phyloP scores from a whole-genome alignment of 257 asterid genomes.

The Przewalskia tangutica region DNA sequence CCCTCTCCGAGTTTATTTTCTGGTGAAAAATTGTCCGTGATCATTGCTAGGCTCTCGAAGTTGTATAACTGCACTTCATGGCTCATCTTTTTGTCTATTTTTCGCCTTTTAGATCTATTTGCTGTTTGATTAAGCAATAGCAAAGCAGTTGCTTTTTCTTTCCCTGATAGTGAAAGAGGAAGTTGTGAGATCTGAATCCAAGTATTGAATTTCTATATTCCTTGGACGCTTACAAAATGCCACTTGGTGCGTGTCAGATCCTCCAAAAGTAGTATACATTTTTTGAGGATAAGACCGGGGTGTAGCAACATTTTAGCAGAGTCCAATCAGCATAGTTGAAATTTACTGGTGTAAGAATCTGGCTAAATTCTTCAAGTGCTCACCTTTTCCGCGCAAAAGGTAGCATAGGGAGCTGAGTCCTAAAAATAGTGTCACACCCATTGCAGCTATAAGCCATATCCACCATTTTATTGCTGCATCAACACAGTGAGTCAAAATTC shows the following conservation, averaged over 20 bases:
- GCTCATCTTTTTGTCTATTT: constrained; percentile 5
- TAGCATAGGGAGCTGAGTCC: background rate
- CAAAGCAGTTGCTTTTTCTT: background rate
- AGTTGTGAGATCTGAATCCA: background rate
- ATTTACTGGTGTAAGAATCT: background rate
- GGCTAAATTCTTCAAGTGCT: background rate
- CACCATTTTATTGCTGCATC: constrained; percentile 6
- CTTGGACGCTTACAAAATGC: background rate
- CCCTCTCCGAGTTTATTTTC: constrained; percentile 3
- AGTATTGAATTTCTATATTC: background rate
- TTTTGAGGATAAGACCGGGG: background rate
- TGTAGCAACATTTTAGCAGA: background rate
- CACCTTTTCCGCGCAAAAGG: background rate
- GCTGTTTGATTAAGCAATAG: background rate
- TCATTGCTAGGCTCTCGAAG: background rate
- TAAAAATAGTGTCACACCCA: background rate
- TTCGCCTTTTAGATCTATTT: background rate
- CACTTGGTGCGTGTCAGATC: background rate
- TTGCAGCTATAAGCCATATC: background rate
- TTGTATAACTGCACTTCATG: constrained; percentile 1
- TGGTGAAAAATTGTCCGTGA: background rate
- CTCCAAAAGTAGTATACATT: background rate
- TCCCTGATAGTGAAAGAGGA: background rate
- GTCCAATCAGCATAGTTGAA: background rate
- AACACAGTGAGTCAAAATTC: background rate